phyloP scores from a whole-genome alignment of 2,329 filamentous ascomycete genomes.

The Paraconiothyrium brasiliense region DNA sequence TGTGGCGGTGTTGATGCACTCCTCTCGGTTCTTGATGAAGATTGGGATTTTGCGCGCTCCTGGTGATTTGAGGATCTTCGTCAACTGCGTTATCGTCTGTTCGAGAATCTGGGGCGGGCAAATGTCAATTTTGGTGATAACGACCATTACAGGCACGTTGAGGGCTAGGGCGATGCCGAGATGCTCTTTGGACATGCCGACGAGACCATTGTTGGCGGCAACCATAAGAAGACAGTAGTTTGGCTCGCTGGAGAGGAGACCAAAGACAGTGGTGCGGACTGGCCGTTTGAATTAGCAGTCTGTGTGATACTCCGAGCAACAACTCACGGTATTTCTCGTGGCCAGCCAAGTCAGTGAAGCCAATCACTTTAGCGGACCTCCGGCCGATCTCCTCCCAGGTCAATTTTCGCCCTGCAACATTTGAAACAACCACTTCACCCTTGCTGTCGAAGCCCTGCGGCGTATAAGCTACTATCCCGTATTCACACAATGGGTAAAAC shows the following conservation, averaged over 20 bases:
- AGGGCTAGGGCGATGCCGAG: slow-evolving; percentile 91
- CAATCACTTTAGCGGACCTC: slow-evolving; percentile 94
- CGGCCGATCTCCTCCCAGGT: slow-evolving; percentile 98
- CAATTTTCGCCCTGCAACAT: slow-evolving; percentile 82
- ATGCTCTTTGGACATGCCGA: slow-evolving; percentile 99
- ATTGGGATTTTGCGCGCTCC: slow-evolving; percentile 95
- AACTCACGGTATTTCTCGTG: slow-evolving; percentile 81
- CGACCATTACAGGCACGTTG: slow-evolving; percentile 97
- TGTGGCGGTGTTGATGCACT: slow-evolving; percentile 93
- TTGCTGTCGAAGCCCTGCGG: slow-evolving; percentile 85
- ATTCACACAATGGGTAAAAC: slow-evolving; percentile 61
- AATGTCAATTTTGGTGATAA: slow-evolving; percentile 98
- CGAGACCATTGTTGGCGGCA: slow-evolving; percentile 94
- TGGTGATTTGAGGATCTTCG: slow-evolving; percentile 90
- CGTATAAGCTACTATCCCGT: slow-evolving; percentile 45
- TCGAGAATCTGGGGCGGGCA: slow-evolving; percentile 95
- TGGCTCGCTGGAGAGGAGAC: slow-evolving; percentile 89
- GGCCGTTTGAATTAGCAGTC: background rate
- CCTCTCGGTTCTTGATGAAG: slow-evolving; percentile 89
- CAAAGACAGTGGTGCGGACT: slow-evolving; percentile 93
- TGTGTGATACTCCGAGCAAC: background rate
- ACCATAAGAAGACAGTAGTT: slow-evolving; percentile 99
- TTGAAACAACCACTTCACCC: slow-evolving; percentile 83
- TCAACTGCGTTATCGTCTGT: slow-evolving; percentile 91
- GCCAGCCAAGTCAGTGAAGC: slow-evolving; percentile 93